Evolutionary conservation across 108 stramenopile genomes (phyloP).

Genomic region (Cyclostephanos invisitatus): DNA sequence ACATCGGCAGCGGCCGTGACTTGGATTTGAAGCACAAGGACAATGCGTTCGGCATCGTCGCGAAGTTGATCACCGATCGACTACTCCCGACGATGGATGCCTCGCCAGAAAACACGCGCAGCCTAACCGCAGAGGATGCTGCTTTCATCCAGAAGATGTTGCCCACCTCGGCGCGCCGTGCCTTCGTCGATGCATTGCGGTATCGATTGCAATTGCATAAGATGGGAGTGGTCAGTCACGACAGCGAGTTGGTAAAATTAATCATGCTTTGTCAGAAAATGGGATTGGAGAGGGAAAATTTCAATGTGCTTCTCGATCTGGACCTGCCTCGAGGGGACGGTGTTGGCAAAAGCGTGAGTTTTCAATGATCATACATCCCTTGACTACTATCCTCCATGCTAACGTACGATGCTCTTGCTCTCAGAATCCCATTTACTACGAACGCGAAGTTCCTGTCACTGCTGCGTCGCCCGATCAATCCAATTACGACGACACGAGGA

Average conservation of each 20-base stretch:
- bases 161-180: constrained; percentile 41
- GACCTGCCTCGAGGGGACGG: constrained; percentile 19
- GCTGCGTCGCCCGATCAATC: not conserved
- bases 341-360: constrained; percentile 14
- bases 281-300: constrained; percentile 59
- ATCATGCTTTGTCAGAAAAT: constrained; percentile 66
- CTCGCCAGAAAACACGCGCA: constrained; percentile 11
- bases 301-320: constrained; percentile 63
- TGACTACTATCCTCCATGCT: not conserved
- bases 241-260: constrained; percentile 40
- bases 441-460: constrained; percentile 5
- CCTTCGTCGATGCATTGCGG: constrained; percentile 71
- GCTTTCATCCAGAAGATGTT: constrained; percentile 61
- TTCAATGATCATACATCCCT: not conserved
- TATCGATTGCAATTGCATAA: constrained; percentile 47
- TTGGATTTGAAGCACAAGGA: constrained; percentile 72
- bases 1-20: not conserved
- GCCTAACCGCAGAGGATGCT: constrained; percentile 50
- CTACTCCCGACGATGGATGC: constrained; percentile 49
- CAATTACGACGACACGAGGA: not conserved
- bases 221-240: constrained; percentile 16
- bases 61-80: constrained; percentile 60
- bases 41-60: constrained; percentile 72
- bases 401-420: not conserved
- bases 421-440: constrained; percentile 28